A percentile compares a stretch with the other conserved stretches of the same genome.
These are phyloP conservation scores for Byssothecium circinans DNA, from an alignment of 2,329 filamentous ascomycete genomes.

Conservation along the genomic window DNA sequence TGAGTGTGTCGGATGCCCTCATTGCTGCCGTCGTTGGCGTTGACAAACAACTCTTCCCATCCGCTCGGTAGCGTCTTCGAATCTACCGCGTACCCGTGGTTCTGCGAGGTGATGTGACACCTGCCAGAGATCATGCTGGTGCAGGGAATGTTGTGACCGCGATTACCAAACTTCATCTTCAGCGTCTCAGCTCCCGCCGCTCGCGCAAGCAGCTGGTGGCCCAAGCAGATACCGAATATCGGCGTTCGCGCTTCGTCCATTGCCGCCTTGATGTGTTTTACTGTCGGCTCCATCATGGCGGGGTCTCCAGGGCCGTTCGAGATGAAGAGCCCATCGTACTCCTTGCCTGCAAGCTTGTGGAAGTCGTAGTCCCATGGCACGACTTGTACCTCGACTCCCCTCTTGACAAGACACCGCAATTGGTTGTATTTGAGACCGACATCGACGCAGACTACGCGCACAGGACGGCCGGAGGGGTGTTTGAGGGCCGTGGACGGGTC, in stretches of 20 bases:
- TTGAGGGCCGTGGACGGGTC: slow-evolving; percentile 70
- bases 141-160: slow-evolving; percentile 97
- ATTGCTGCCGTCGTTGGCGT: slow-evolving; percentile 97
- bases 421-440: slow-evolving; percentile 99
- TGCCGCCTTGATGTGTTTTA: slow-evolving; percentile 75
- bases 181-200: slow-evolving; percentile 81
- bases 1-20: slow-evolving; percentile 89
- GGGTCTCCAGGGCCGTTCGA: slow-evolving; percentile 98
- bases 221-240: slow-evolving; percentile 94
- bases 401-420: slow-evolving; percentile 84
- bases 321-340: slow-evolving; percentile 96
- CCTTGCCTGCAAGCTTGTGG: slow-evolving; percentile 69
- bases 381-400: slow-evolving; percentile 90
- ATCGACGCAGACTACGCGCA: slow-evolving; percentile 90
- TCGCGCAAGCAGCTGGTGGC: slow-evolving; percentile 88
- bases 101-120: slow-evolving; percentile 98
- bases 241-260: slow-evolving; percentile 80
- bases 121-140: slow-evolving; percentile 93
- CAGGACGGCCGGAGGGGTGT: slow-evolving; percentile 82
- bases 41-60: slow-evolving; percentile 95
- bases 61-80: slow-evolving; percentile 70
- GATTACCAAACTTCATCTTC: slow-evolving; percentile 99
- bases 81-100: slow-evolving; percentile 95
- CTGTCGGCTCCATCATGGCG: slow-evolving; percentile 76
- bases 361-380: slow-evolving; percentile 98